phyloP scores from a whole-genome alignment of 2,329 filamentous ascomycete genomes.

The Acarospora socialis region DNA sequence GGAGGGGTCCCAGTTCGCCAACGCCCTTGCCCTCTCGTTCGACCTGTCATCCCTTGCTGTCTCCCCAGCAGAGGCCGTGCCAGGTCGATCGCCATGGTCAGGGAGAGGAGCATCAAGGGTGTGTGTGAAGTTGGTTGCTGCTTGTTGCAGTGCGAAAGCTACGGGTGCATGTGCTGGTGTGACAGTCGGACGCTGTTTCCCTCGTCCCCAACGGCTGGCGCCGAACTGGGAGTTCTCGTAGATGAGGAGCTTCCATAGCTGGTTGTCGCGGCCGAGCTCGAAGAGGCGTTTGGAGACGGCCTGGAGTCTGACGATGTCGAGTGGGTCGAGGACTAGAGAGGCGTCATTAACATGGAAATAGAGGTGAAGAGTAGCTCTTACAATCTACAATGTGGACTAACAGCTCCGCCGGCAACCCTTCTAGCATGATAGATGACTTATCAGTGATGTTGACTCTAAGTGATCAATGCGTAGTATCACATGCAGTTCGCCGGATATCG shows the following conservation, averaged over 20 bases:
- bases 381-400: slow-evolving; percentile 48
- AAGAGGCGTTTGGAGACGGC: slow-evolving; percentile 53
- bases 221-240: slow-evolving; percentile 57
- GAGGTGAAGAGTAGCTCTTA: slow-evolving; percentile 29
- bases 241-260: slow-evolving; percentile 61
- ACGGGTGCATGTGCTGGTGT: no score
- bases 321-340: slow-evolving; percentile 44
- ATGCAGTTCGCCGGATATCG: no score
- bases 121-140: no score
- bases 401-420: slow-evolving; percentile 49
- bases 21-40: slow-evolving; percentile 42
- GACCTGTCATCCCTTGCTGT: slow-evolving; percentile 20
- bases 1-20: slow-evolving; percentile 72
- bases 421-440: slow-evolving; percentile 23
- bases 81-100: slow-evolving; percentile 5
- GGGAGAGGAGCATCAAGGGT: slow-evolving; percentile 19
- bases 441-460: no score
- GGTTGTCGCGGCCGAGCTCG: slow-evolving; percentile 55
- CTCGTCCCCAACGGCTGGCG: slow-evolving; percentile 42
- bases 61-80: slow-evolving; percentile 20
- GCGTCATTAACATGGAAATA: slow-evolving; percentile 15
- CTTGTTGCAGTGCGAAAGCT: no score
- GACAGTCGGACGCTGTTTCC: no score
- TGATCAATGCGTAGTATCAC: no score
- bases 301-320: slow-evolving; percentile 54